phyloP scores from a whole-genome alignment of 768 basidiomycete species.

The Cyclocybe cylindracea region DNA sequence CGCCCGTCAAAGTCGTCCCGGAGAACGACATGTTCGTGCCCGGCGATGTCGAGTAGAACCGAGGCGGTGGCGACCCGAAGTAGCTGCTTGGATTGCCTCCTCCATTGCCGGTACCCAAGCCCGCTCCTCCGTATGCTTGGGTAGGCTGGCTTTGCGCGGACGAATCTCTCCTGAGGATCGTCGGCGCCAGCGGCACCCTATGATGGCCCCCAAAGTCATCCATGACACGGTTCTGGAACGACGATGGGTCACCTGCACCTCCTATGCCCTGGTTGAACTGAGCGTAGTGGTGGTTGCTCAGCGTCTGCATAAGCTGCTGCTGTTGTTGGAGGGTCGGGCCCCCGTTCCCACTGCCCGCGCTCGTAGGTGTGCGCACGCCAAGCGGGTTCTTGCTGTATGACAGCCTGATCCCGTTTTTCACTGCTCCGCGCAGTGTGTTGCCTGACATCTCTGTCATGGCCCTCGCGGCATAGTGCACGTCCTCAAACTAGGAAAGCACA shows the following conservation, averaged over 20 bases:
- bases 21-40: constrained; percentile 28
- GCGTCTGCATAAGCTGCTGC: constrained; percentile 33
- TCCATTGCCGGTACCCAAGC: constrained; percentile 17
- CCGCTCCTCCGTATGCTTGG: no score
- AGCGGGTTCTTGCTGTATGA: constrained; percentile 98
- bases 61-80: constrained; percentile 46
- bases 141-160: constrained; percentile 7
- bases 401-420: constrained; percentile 93
- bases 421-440: constrained; percentile 83
- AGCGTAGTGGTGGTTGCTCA: constrained; percentile 25
- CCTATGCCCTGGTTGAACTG: constrained; percentile 10
- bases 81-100: constrained; percentile 28
- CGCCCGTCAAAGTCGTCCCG: constrained; percentile 27
- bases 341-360: constrained; percentile 37
- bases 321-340: constrained; percentile 45
- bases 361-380: constrained; percentile 84
- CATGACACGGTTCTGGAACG: constrained; percentile 18
- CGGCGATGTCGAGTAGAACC: constrained; percentile 43
- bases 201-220: constrained; percentile 20
- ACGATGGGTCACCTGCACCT: constrained; percentile 9
- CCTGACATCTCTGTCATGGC: constrained; percentile 93
- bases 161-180: constrained; percentile 17
- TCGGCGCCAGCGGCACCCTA: constrained; percentile 7
- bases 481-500: constrained; percentile 70
- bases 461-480: constrained; percentile 79